A percentile compares a stretch with the other conserved stretches of the same genome.
phyloP scores from a whole-genome alignment of 371 early-diverging fungal genomes.

The Actinomortierella wolfii region DNA sequence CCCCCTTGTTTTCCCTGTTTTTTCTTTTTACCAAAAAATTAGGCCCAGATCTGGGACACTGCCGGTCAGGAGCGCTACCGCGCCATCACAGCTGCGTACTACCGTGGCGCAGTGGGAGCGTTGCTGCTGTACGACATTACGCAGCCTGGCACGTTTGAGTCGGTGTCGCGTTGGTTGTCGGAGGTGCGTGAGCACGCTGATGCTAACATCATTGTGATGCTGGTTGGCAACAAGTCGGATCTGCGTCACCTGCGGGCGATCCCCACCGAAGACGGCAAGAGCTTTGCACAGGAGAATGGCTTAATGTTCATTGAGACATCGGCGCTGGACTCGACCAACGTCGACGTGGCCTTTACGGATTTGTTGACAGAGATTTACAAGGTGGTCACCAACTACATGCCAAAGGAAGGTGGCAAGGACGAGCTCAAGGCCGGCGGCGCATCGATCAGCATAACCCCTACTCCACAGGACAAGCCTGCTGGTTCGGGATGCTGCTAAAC shows the following conservation, averaged over 20 bases:
- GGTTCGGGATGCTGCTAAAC: slow-evolving; percentile 45
- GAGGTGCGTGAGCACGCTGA: slow-evolving; percentile 19
- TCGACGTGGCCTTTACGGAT: slow-evolving; percentile 70
- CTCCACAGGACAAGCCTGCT: slow-evolving; percentile 47
- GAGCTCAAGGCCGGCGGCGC: slow-evolving; percentile 46
- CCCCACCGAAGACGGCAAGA: slow-evolving; percentile 17
- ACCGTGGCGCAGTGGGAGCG: slow-evolving; percentile 73
- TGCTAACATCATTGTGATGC: slow-evolving; percentile 15
- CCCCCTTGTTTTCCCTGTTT: too few species aligned
- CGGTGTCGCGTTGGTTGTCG: slow-evolving; percentile 62
- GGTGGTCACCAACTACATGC: slow-evolving; percentile 6
- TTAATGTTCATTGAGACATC: slow-evolving; percentile 77
- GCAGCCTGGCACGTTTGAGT: slow-evolving; percentile 53
- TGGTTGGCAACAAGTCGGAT: slow-evolving; percentile 32
- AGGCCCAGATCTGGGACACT: slow-evolving; percentile 93
- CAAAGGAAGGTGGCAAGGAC: slow-evolving; percentile 46
- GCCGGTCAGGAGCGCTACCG: slow-evolving; percentile 79
- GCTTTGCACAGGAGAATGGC: slow-evolving; percentile 47
- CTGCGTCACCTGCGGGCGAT: slow-evolving; percentile 25
- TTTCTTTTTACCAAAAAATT: slow-evolving; percentile 56
- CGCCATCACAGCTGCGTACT: slow-evolving; percentile 77
- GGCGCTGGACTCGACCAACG: slow-evolving; percentile 72
- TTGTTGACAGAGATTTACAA: slow-evolving; percentile 55
- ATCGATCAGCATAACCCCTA: slow-evolving; percentile 47
- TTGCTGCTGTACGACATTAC: slow-evolving; percentile 47